phyloP scores from a whole-genome alignment of 2,329 filamentous ascomycete species.

The Fusarium mundagurra region DNA sequence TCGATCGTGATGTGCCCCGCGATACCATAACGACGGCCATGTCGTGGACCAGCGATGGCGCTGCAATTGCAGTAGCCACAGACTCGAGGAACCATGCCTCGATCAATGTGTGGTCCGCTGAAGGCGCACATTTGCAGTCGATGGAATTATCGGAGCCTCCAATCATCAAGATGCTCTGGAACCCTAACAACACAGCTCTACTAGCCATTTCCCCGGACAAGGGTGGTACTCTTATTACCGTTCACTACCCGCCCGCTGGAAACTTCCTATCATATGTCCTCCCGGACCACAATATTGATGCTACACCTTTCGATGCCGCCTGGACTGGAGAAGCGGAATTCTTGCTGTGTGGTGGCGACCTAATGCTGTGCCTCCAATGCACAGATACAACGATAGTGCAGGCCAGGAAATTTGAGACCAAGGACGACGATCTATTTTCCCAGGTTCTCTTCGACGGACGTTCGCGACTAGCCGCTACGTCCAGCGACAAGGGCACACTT shows the following conservation, averaged over 20 bases:
- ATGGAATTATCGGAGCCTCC: constrained; percentile 69
- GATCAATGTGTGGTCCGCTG: constrained; percentile 65
- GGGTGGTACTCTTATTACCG: constrained; percentile 63
- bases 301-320: constrained; percentile 65
- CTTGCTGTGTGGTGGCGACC: constrained; percentile 66
- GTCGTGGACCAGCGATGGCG: constrained; percentile 68
- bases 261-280: constrained; percentile 61
- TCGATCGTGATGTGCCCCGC: constrained; percentile 63
- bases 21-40: constrained; percentile 66
- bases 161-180: constrained; percentile 70
- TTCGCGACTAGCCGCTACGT: constrained; percentile 65
- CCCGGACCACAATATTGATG: constrained; percentile 59
- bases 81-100: constrained; percentile 62
- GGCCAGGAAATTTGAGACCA: constrained; percentile 61
- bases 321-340: constrained; percentile 70
- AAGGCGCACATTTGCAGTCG: constrained; percentile 62
- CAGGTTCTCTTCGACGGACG: constrained; percentile 66
- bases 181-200: constrained; percentile 63
- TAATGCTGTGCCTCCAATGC: constrained; percentile 60
- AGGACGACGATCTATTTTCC: constrained; percentile 62
- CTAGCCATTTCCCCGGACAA: constrained; percentile 67
- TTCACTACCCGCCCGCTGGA: constrained; percentile 58
- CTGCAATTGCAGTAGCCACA: constrained; percentile 66
- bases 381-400: constrained; percentile 57
- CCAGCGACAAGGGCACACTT: constrained; percentile 67